phyloP scores from a whole-genome alignment of 2,329 filamentous ascomycete species.

The Reticulascus tulasneorum region DNA sequence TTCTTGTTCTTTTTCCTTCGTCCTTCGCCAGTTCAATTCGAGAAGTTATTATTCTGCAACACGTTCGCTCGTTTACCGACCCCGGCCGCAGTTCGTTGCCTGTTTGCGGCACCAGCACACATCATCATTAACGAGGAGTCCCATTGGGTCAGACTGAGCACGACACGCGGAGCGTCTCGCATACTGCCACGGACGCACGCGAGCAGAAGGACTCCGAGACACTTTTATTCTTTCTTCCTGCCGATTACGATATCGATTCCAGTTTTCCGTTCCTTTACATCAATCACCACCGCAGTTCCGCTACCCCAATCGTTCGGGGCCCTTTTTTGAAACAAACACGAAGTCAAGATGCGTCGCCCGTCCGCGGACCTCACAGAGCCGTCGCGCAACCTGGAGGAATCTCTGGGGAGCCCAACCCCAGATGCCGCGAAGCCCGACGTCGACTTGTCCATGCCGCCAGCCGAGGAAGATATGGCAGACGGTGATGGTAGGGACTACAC shows the following conservation, averaged over 20 bases:
- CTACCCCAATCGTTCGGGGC: slow-evolving; percentile 6
- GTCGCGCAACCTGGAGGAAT: slow-evolving; percentile 34
- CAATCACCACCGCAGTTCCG: not conserved
- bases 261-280: not conserved
- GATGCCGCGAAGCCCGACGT: slow-evolving; percentile 26
- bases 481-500: slow-evolving; percentile 41
- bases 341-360: slow-evolving; percentile 36
- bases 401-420: slow-evolving; percentile 24
- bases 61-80: too few relatives aligned
- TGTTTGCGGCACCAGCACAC: too few relatives aligned
- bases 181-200: too few relatives aligned
- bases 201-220: too few relatives aligned
- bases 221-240: too few relatives aligned
- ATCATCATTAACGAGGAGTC: too few relatives aligned
- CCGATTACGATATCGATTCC: not conserved
- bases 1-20: too few relatives aligned
- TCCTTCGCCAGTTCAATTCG: too few relatives aligned
- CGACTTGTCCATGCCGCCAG: slow-evolving; percentile 34
- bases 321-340: slow-evolving; percentile 5
- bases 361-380: slow-evolving; percentile 38
- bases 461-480: slow-evolving; percentile 28
- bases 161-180: too few relatives aligned
- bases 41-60: too few relatives aligned
- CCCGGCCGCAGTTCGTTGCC: too few relatives aligned
- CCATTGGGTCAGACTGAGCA: too few relatives aligned